These are phyloP conservation scores for Fusarium concolor DNA, from an alignment of 2,329 filamentous ascomycete species.

Conservation along the genomic window DNA sequence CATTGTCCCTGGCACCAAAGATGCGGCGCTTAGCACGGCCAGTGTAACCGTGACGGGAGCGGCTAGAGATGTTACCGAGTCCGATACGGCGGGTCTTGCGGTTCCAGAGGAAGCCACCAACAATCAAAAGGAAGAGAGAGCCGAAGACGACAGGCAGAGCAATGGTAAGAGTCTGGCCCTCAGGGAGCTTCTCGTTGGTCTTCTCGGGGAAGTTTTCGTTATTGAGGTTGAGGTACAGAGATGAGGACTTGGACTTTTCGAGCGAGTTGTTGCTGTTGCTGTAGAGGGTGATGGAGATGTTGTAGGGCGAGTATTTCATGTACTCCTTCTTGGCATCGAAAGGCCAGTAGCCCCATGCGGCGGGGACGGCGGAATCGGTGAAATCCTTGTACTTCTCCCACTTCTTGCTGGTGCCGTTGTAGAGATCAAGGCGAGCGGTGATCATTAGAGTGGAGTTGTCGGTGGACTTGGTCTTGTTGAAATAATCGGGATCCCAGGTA, in stretches of 20 bases:
- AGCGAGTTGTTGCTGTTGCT: conserved; percentile 51
- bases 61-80: conserved; percentile 65
- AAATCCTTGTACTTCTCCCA: conserved; percentile 52
- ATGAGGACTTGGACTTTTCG: conserved; percentile 55
- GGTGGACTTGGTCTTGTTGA: conserved; percentile 57
- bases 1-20: conserved; percentile 52
- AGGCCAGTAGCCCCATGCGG: conserved; percentile 61
- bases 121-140: conserved; percentile 59
- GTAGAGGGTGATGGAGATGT: conserved; percentile 62
- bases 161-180: conserved; percentile 61
- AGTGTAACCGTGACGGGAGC: conserved; percentile 57
- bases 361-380: conserved; percentile 50
- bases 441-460: conserved; percentile 49
- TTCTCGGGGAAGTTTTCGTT: conserved; percentile 53
- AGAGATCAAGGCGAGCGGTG: conserved; percentile 56
- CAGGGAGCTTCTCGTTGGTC: conserved; percentile 49
- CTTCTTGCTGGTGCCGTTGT: conserved; percentile 53
- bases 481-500: conserved; percentile 67
- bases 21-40: conserved; percentile 55
- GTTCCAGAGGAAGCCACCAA: conserved; percentile 70
- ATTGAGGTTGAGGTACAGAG: conserved; percentile 55
- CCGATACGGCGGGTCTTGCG: conserved; percentile 61
- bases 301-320: conserved; percentile 54
- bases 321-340: conserved; percentile 55
- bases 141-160: conserved; percentile 64